phyloP scores from a whole-genome alignment of 495 filamentous ascomycete genomes.

The Niebla homalea region DNA sequence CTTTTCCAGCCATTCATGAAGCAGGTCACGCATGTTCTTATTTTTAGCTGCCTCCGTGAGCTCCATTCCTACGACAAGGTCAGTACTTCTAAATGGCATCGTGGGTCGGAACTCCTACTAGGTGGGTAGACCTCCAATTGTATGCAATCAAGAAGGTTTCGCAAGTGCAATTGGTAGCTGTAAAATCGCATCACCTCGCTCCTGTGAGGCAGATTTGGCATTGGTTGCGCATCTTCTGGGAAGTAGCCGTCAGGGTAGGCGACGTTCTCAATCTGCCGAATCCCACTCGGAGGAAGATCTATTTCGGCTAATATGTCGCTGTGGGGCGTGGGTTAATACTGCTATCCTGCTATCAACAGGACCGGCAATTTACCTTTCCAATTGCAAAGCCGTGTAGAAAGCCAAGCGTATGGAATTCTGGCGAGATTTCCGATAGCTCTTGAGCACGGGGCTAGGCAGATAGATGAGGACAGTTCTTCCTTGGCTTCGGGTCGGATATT shows the following conservation, averaged over 20 bases:
- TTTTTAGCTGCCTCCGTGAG: constrained; percentile 1
- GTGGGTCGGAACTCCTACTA: constrained; percentile 6
- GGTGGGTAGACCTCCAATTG: constrained; percentile 53
- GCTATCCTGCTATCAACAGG: too few relatives aligned
- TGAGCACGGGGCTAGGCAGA: not conserved
- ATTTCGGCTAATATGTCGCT: constrained; percentile 91
- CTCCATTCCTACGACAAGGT: constrained; percentile 11
- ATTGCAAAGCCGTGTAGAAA: constrained; percentile 57
- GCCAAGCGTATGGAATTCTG: constrained; percentile 56
- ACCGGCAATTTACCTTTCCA: constrained; percentile 57
- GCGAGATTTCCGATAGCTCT: constrained; percentile 20
- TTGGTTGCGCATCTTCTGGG: constrained; percentile 4
- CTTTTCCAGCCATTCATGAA: constrained; percentile 27
- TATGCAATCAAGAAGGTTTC: constrained; percentile 72
- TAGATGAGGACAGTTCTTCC: not conserved
- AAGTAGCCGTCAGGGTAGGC: constrained; percentile 15
- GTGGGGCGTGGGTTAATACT: too few relatives aligned
- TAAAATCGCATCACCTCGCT: constrained; percentile 53
- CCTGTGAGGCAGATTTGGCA: constrained; percentile 27
- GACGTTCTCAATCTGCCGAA: constrained; percentile 36
- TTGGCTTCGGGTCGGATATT: not conserved
- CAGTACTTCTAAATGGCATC: not conserved
- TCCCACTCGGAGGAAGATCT: constrained; percentile 64
- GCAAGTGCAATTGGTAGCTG: constrained; percentile 69
- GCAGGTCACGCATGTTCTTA: constrained; percentile 19